Base-by-base conservation (phyloP, 2,329 filamentous ascomycete genomes). In the Fusarium zealandicum region DNA sequence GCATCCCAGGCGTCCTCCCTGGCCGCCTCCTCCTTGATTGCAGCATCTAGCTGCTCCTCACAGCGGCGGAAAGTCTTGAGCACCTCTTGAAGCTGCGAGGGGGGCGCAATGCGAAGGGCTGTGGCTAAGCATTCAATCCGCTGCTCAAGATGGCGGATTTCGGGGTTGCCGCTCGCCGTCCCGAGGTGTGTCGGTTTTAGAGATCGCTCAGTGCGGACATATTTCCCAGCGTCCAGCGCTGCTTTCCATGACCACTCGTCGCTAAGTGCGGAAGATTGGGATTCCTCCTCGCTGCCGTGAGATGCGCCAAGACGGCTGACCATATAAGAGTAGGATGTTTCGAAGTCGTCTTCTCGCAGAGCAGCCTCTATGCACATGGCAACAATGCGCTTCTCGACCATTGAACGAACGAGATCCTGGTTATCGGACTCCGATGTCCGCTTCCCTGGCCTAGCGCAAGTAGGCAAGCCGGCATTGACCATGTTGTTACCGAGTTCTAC, bases 321-420 rank as follows among this genome's bases (percentile, higher is more conserved):
- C 2, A 93, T 87, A 68, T 90, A 93, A 0, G 90, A 93, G 70
- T 93, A 95, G 10, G 90, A 90, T 0, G 90, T 95, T 69, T 96
- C 91, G 57, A 95, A 95, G 69, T 86, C 91, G 59, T 92, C 87
- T 68, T 93, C 90, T 9, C 80, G 79, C 1, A 95, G 79, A 11
- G 90, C 89, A 12, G 89, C 86, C 69, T 92, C 87, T 33, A 93
- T 86, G 59, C 90, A 92, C 88, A 93, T 91, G 53, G 89, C 88
- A 6, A 86, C 87, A 43, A 95, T 85, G 25, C 90, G 83, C 40
- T 82, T 84, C 67, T 88, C 85, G 4, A 84, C 82, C 31, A 77
- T 68, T 4, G 70, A 61, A 8, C 72, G 73, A 35, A 71, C 70
- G 17, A 57, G 63, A 48, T 60, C 57, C 30, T 73, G 58, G 35